These are phyloP conservation scores for Backusella tuberculispora DNA, from an alignment of 192 early-diverging fungal genomes.

Conservation along the genomic window DNA sequence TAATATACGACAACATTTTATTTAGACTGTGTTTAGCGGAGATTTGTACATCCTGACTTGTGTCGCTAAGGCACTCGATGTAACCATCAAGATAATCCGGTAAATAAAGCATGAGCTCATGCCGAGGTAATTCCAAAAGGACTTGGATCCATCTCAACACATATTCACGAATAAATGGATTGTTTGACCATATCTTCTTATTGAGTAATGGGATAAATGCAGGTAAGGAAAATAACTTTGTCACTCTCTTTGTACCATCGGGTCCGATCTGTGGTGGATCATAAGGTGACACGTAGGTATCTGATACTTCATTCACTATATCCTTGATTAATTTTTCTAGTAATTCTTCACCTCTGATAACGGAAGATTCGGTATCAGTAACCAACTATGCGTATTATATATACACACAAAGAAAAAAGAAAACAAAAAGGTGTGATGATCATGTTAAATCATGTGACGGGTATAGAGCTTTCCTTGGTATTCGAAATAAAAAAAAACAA, in stretches of 20 bases:
- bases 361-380: conserved; percentile 86
- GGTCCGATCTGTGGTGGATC: conserved; percentile 27
- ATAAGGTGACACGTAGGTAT: conserved; percentile 64
- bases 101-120: conserved; percentile 88
- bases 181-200: conserved; percentile 89
- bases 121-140: conserved; percentile 88
- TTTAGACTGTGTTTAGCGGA: conserved; percentile 44
- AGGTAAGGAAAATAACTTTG: conserved; percentile 78
- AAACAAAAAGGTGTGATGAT: background rate
- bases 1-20: conserved; percentile 10
- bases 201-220: conserved; percentile 91
- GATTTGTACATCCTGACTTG: conserved; percentile 87
- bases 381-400: conserved; percentile 57
- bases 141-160: conserved; percentile 94
- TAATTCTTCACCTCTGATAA: conserved; percentile 93
- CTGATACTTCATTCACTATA: conserved; percentile 90
- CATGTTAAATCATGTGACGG: background rate
- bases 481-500: background rate
- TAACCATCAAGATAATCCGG: conserved; percentile 95
- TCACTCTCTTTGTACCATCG: conserved; percentile 36
- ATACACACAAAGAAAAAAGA: too few species aligned
- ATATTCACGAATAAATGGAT: conserved; percentile 88
- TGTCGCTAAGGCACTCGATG: conserved; percentile 87
- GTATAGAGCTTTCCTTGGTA: background rate
- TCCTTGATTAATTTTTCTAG: conserved; percentile 95